Conservation (phyloP, 768 basidiomycete genomes). For the Tremella fuciformis region DNA sequence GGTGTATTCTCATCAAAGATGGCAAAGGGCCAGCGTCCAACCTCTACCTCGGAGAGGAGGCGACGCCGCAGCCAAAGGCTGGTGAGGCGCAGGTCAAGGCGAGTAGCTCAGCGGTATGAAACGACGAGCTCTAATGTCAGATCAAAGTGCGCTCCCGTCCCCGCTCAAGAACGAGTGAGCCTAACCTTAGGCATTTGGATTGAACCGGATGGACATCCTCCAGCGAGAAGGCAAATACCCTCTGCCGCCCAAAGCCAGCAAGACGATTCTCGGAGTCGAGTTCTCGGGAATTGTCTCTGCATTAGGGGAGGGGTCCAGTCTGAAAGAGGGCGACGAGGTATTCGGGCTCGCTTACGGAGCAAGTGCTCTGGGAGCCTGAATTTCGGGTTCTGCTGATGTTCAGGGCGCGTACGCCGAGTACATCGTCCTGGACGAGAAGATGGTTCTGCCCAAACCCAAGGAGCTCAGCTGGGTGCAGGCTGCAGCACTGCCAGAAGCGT, state of each 20-base stretch:
- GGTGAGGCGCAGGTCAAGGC: constrained; percentile 80
- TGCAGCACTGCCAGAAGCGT: constrained; percentile 82
- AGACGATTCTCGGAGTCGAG: constrained; percentile 75
- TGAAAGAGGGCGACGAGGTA: constrained; percentile 65
- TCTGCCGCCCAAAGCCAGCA: constrained; percentile 68
- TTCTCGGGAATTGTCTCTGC: constrained; percentile 69
- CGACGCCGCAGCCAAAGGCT: constrained; percentile 61
- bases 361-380: too few species aligned
- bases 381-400: too few species aligned
- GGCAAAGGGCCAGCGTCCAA: constrained; percentile 72
- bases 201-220: constrained; percentile 79
- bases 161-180: neutral
- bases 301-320: constrained; percentile 57
- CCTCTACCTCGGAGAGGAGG: constrained; percentile 70
- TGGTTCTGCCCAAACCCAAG: constrained; percentile 70
- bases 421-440: constrained; percentile 64
- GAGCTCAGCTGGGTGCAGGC: constrained; percentile 78
- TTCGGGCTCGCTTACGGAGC: constrained; percentile 76
- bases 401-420: constrained; percentile 88
- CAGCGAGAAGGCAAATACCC: constrained; percentile 62
- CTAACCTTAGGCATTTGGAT: constrained; percentile 76
- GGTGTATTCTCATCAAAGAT: constrained; percentile 73
- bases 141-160: constrained; percentile 17
- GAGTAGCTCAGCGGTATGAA: constrained; percentile 14
- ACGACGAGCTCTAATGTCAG: constrained; percentile 11